A percentile compares a stretch with the other conserved stretches of the same genome.
phyloP scores from a whole-genome alignment of 228 moss, liverwort and hornwort species.

The Sphagnum magellanicum region DNA sequence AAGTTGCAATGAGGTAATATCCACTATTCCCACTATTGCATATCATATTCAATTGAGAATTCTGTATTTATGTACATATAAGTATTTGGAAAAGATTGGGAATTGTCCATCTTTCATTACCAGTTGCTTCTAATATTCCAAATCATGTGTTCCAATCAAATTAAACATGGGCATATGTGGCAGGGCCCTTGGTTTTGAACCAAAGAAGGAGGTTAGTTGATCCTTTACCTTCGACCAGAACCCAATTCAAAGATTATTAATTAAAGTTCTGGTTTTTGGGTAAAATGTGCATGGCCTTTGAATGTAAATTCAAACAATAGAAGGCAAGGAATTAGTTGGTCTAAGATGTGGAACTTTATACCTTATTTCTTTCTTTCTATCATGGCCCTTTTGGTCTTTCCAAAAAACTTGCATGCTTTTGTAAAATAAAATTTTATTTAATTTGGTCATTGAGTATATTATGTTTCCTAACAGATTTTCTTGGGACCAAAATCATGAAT shows the following conservation, averaged over 20 bases:
- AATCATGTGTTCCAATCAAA: background rate
- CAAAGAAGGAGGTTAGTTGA: conserved; percentile 73
- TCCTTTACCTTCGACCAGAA: too few species aligned
- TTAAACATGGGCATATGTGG: conserved; percentile 9
- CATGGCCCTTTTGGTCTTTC: too few species aligned
- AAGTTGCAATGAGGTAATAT: conserved; percentile 89
- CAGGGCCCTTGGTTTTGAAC: conserved; percentile 96
- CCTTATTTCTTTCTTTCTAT: too few species aligned
- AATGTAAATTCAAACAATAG: background rate
- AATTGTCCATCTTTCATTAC: background rate
- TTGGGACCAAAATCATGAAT: too few species aligned
- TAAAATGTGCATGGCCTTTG: background rate
- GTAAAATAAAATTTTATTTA: too few species aligned
- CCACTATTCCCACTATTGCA: background rate
- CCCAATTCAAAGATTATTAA: background rate
- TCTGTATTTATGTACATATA: background rate
- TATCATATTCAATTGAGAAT: background rate
- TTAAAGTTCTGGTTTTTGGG: background rate
- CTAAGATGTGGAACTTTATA: too few species aligned
- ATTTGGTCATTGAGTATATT: too few species aligned
- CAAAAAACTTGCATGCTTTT: too few species aligned
- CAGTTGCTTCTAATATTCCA: background rate
- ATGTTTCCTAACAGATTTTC: too few species aligned
- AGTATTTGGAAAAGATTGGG: background rate
- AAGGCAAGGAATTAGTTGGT: too few species aligned